Evolutionary conservation across 495 filamentous ascomycete genomes (phyloP).

Genomic region (Neurospora tetraspora): DNA sequence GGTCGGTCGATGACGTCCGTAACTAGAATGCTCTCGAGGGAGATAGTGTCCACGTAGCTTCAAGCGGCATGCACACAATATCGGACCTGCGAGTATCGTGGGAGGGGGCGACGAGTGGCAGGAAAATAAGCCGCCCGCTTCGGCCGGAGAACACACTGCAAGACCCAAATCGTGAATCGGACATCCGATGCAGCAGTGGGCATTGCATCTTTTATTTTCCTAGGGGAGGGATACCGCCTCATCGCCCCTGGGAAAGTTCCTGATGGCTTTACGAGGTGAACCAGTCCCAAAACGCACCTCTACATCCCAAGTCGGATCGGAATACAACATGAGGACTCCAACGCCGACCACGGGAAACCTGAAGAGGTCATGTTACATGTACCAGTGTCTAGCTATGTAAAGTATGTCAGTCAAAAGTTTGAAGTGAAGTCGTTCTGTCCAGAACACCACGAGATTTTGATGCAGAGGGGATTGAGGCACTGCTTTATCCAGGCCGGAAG

Average conservation of each 20-base stretch:
- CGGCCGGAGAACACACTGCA: background rate
- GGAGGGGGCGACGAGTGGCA: background rate
- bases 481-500: background rate
- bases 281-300: background rate
- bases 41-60: background rate
- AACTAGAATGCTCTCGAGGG: fast-evolving
- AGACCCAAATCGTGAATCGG: background rate
- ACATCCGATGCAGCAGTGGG: background rate
- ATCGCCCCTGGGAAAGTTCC: background rate
- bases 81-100: background rate
- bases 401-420: background rate
- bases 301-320: background rate
- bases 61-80: background rate
- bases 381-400: background rate
- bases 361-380: background rate
- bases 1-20: background rate
- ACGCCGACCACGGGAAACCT: background rate
- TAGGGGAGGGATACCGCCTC: background rate
- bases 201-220: background rate
- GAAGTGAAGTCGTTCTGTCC: background rate
- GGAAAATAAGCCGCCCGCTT: background rate
- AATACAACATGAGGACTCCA: background rate
- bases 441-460: background rate
- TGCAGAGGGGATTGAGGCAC: background rate
- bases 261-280: background rate